phyloP scores from a whole-genome alignment of 345 rosid species.

The Erodium maritimum region DNA sequence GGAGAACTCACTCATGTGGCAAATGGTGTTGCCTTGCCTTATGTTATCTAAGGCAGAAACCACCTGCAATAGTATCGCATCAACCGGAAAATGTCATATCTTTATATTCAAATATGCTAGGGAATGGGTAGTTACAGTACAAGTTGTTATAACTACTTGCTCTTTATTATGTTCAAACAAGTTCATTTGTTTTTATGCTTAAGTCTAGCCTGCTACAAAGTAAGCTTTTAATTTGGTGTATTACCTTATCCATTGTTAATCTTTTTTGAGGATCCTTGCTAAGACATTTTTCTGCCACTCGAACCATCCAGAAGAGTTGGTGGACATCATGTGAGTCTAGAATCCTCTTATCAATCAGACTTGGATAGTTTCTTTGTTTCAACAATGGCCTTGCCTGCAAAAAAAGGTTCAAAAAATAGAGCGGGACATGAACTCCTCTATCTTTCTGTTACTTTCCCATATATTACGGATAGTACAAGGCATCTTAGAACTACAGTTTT shows the following conservation, averaged over 20 bases:
- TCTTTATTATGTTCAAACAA: too few species aligned
- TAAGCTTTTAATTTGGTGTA: background rate
- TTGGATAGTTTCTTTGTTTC: constrained; percentile 50
- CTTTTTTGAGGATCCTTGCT: constrained; percentile 47
- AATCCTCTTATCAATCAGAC: constrained; percentile 41
- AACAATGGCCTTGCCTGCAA: constrained; percentile 53
- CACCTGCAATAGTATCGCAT: constrained; percentile 25
- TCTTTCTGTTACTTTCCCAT: too few species aligned
- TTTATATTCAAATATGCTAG: too few species aligned
- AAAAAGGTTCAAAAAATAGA: background rate
- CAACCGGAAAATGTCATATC: background rate
- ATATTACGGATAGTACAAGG: too few species aligned
- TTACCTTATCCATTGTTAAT: constrained; percentile 30
- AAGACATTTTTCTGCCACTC: constrained; percentile 52
- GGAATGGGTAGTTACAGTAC: too few species aligned
- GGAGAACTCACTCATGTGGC: constrained; percentile 21
- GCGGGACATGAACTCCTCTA: too few species aligned
- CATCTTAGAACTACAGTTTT: too few species aligned
- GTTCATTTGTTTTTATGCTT: too few species aligned
- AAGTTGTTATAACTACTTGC: too few species aligned
- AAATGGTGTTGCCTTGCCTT: constrained; percentile 15
- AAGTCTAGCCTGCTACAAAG: background rate
- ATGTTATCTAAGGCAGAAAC: constrained; percentile 29
- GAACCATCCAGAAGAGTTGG: constrained; percentile 63
- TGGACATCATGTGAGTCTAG: constrained; percentile 43